A percentile compares a stretch with the other conserved stretches of the same genome.
These are phyloP conservation scores for Cruciata laevipes DNA, from an alignment of 257 asterid species.

Conservation along the genomic window DNA sequence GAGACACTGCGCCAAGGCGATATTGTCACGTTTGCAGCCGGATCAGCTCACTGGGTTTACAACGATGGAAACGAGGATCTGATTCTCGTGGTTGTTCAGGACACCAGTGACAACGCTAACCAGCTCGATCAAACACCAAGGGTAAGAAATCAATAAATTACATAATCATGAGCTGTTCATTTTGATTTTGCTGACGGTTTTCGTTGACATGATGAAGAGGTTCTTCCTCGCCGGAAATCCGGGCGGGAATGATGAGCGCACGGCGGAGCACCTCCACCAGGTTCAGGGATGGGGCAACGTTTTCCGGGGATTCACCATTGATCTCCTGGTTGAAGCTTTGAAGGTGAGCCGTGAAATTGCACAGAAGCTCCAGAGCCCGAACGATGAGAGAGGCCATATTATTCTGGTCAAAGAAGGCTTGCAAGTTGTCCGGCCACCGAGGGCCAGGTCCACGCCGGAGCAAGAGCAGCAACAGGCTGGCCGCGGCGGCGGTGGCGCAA, in stretches of 20 bases:
- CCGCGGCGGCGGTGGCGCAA: slow-evolving; percentile 1
- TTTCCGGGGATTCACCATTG: slow-evolving; percentile 15
- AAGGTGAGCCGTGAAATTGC: slow-evolving; percentile 15
- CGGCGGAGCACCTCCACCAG: not conserved
- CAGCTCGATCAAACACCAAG: slow-evolving; percentile 54
- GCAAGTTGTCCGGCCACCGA: slow-evolving; percentile 49
- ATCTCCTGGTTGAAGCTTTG: slow-evolving; percentile 12
- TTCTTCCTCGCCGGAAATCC: slow-evolving; percentile 66
- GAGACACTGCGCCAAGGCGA: slow-evolving; percentile 40
- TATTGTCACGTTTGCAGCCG: slow-evolving; percentile 42
- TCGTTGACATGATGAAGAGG: slow-evolving; percentile 23
- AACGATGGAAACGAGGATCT: slow-evolving; percentile 49
- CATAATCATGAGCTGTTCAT: not conserved
- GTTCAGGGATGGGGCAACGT: slow-evolving; percentile 13
- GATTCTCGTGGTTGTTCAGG: slow-evolving; percentile 32
- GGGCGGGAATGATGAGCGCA: slow-evolving; percentile 6
- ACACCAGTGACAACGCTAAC: slow-evolving; percentile 38
- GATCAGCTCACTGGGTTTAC: slow-evolving; percentile 60
- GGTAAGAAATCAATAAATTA: slow-evolving; percentile 21
- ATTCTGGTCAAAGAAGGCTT: slow-evolving; percentile 24
- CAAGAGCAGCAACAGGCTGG: slow-evolving; percentile 5
- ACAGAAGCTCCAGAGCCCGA: not conserved
- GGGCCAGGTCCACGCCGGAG: slow-evolving; percentile 5
- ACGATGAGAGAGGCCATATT: slow-evolving; percentile 24
- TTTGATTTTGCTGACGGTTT: not conserved